Evolutionary conservation across 495 filamentous ascomycete genomes (phyloP).

Genomic region (Tuber microsphaerosporum): DNA sequence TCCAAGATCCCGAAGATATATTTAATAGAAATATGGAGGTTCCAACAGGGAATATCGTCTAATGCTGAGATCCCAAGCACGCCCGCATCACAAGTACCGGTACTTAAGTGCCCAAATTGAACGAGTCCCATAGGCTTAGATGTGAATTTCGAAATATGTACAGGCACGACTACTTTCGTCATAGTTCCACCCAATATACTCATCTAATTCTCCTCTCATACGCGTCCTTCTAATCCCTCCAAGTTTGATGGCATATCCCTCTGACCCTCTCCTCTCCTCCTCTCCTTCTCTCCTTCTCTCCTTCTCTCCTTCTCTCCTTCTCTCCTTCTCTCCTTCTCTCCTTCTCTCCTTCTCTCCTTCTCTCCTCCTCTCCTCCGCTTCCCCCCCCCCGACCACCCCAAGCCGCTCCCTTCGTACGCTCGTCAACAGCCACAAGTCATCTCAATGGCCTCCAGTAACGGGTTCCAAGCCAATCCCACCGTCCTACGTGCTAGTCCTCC

Average conservation of each 20-base stretch:
- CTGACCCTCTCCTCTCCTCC: not conserved
- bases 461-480: not conserved
- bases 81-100: not conserved
- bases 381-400: not conserved
- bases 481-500: constrained; percentile 6
- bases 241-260: constrained; percentile 16
- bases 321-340: not conserved
- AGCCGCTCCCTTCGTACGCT: constrained; percentile 12
- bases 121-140: not conserved
- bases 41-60: not conserved
- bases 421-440: not conserved
- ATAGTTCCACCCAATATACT: not conserved
- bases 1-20: not conserved
- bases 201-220: constrained; percentile 14
- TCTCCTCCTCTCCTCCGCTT: not conserved
- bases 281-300: not conserved
- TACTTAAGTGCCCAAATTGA: not conserved
- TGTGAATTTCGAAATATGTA: not conserved
- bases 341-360: not conserved
- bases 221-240: constrained; percentile 4
- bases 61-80: not conserved
- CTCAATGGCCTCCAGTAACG: not conserved
- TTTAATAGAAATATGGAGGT: not conserved
- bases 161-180: not conserved
- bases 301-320: not conserved